These are phyloP conservation scores for Galium porrigens DNA, from an alignment of 305 asterid species.

Conservation along the genomic window DNA sequence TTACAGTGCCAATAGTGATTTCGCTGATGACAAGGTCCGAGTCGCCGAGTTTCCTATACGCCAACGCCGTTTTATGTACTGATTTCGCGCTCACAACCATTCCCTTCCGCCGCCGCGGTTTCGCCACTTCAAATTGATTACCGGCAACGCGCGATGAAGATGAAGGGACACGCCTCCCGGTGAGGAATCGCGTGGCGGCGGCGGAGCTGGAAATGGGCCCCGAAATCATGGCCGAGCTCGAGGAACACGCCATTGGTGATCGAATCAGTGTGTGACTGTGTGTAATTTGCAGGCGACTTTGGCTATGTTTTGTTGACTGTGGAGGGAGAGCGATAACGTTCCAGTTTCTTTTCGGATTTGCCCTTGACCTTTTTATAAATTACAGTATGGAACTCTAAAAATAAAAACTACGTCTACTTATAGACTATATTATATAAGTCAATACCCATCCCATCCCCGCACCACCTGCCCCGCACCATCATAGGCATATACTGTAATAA, in stretches of 20 bases:
- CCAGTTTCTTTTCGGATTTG: neutral
- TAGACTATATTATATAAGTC: no score
- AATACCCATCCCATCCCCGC: no score
- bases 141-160: neutral
- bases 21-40: constrained; percentile 80
- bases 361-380: neutral
- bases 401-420: no score
- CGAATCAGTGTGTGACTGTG: neutral
- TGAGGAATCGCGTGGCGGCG: constrained; percentile 14
- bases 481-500: no score
- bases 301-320: neutral
- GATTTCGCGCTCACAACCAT: constrained; percentile 23
- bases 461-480: no score
- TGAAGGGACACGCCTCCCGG: constrained; percentile 16
- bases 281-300: neutral
- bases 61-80: constrained; percentile 31
- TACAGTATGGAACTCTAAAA: neutral
- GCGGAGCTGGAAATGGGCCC: constrained; percentile 13
- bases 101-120: constrained; percentile 16
- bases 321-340: constrained; percentile 3
- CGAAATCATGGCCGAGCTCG: constrained; percentile 19
- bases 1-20: constrained; percentile 81
- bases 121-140: constrained; percentile 1
- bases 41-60: constrained; percentile 67
- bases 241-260: constrained; percentile 16